Evolutionary conservation across 306 rosid species (phyloP), one percentile per base, ranked within the genome.

Genomic region (Coriaria nepalensis): DNA sequence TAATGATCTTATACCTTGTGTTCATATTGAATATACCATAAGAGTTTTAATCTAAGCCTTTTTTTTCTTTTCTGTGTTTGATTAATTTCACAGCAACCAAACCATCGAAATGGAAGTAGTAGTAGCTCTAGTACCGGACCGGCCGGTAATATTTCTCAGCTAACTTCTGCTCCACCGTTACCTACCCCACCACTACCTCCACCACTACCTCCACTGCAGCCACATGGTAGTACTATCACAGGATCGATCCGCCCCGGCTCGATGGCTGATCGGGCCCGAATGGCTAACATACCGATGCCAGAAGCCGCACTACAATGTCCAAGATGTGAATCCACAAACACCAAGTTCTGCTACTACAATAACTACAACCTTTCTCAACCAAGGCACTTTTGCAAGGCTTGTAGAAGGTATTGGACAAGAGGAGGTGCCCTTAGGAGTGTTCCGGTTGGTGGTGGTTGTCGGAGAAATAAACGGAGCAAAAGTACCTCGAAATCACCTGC

Each of bases 351-450:
- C 66, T 87, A 87, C 65, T 87, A 69, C 73, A 87, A 87, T 80
- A 87, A 87, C 67, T 87, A 88, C 65, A 88, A 83, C 68, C 93
- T 83, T 59, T 47, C 96, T 2, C 96, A 88, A 68, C 96, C 96
- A 1, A 84, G 95, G 41, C 96, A 88, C 77, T 88, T 88, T 46
- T 88, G 96, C 78, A 88, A 88, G 79, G 68, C 95, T 9, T 83
- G 96, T 38, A 56, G 86, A 52, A 65, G 96, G 68, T 88, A 88
- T 68, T 88, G 96, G 96, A 88, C 96, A 0, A 45, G 86, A 9
- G 95, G 95, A 0, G 96, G 96, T 0, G 77, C 95, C 5, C 64
- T 78, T 9, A 38, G 96, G 8, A 88, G 57, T 6, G 96, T 88
- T 2, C 95, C 96, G 0, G 96, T 88, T 0, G 96, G 95, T 0